A percentile compares a stretch with the other conserved stretches of the same genome.
Evolutionary conservation across 2,329 filamentous ascomycete species (phyloP).

Genomic region (Aureobasidium subglaciale): DNA sequence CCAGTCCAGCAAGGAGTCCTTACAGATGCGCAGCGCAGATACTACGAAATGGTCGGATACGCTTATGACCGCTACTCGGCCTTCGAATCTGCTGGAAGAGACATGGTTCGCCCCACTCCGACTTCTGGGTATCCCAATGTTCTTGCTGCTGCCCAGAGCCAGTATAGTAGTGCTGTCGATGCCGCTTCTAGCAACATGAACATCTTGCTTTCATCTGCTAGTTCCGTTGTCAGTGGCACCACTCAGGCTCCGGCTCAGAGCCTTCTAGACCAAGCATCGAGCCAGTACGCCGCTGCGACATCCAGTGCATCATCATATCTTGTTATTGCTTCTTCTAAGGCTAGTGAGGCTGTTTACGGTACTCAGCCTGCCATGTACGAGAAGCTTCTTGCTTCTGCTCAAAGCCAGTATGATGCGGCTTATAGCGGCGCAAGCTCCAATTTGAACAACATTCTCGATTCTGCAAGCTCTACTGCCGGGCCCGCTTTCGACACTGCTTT

Average conservation of each 20-base stretch:
- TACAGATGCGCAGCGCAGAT: conserved; percentile 58
- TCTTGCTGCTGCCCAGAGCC: conserved; percentile 51
- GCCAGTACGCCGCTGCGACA: conserved; percentile 26
- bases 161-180: conserved; percentile 29
- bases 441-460: conserved; percentile 22
- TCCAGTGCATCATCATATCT: conserved; percentile 21
- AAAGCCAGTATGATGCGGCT: conserved; percentile 30
- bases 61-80: conserved; percentile 73
- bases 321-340: conserved; percentile 9
- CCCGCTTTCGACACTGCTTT: conserved; percentile 25
- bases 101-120: conserved; percentile 47
- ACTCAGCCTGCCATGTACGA: conserved; percentile 58
- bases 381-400: conserved; percentile 61
- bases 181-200: conserved; percentile 28
- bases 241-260: conserved; percentile 23
- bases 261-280: conserved; percentile 25
- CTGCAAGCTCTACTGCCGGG: conserved; percentile 21
- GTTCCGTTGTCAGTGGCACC: conserved; percentile 19
- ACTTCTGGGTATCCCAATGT: conserved; percentile 63
- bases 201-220: conserved; percentile 21
- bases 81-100: conserved; percentile 65
- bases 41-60: conserved; percentile 70
- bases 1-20: conserved; percentile 47
- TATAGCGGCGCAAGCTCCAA: conserved; percentile 27
- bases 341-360: conserved; percentile 46